These are phyloP conservation scores for Elsinoe batatas DNA, from an alignment of 2,329 filamentous ascomycete species.

Conservation along the genomic window DNA sequence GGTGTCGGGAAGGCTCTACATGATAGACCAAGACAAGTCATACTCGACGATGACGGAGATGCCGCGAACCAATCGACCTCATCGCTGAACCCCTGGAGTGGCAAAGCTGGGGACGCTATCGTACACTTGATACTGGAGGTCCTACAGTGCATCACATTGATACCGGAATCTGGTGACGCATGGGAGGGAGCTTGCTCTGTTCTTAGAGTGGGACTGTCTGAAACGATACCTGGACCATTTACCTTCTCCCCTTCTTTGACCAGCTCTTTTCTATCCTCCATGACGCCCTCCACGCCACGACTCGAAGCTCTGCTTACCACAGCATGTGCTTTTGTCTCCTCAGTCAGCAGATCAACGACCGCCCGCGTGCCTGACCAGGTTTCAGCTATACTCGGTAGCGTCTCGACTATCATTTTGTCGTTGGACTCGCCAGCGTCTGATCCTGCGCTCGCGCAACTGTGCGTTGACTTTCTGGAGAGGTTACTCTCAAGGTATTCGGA, in stretches of 20 bases:
- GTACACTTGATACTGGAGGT: constrained; percentile 44
- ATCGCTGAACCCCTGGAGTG: constrained; percentile 39
- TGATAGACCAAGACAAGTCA: constrained; percentile 50
- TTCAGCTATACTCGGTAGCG: constrained; percentile 49
- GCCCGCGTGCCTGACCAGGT: constrained; percentile 41
- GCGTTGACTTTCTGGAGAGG: constrained; percentile 60
- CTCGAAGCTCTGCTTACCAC: constrained; percentile 61
- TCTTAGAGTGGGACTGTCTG: constrained; percentile 64
- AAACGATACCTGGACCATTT: constrained; percentile 64
- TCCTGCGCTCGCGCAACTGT: constrained; percentile 61
- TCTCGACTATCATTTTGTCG: constrained; percentile 51
- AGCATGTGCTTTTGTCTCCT: constrained; percentile 54
- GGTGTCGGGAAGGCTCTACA: constrained; percentile 65
- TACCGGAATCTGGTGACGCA: constrained; percentile 55
- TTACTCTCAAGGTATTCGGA: constrained; percentile 51
- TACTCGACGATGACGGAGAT: constrained; percentile 49
- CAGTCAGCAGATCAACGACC: constrained; percentile 30
- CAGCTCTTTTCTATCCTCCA: constrained; percentile 49
- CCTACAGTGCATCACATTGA: constrained; percentile 42
- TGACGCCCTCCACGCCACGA: constrained; percentile 51
- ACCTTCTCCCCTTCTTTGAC: constrained; percentile 59
- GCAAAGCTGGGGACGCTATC: constrained; percentile 38
- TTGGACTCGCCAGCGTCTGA: constrained; percentile 56
- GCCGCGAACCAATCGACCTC: constrained; percentile 12
- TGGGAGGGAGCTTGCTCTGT: constrained; percentile 63